Conservation (phyloP, 129 eudicot species). For the Centella asiatica region DNA sequence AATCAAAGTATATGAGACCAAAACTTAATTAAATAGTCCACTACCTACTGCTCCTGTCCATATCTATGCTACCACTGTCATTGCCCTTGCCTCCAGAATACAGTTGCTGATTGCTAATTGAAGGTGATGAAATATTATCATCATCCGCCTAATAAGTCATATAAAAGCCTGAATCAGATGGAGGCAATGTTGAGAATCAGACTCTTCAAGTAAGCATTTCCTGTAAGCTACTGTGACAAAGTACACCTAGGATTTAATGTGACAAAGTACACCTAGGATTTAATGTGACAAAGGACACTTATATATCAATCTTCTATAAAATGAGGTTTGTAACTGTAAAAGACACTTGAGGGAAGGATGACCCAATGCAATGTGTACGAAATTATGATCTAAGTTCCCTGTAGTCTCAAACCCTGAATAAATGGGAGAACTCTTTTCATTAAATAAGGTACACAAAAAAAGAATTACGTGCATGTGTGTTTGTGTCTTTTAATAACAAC, state of each 20-base stretch:
- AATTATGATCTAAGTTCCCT: too few relatives aligned
- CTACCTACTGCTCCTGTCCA: conserved; percentile 44
- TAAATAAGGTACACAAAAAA: too few relatives aligned
- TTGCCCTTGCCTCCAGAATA: conserved; percentile 30
- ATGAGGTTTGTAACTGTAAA: background rate
- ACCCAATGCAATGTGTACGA: too few relatives aligned
- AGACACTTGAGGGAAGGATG: too few relatives aligned
- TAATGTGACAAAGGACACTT: background rate
- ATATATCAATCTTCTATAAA: background rate
- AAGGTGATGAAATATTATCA: conserved; percentile 23
- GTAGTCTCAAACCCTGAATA: too few relatives aligned
- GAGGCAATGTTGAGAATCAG: conserved; percentile 10
- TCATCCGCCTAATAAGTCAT: conserved; percentile 47
- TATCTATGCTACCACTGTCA: conserved; percentile 20
- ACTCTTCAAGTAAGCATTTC: background rate
- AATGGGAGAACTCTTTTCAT: too few relatives aligned
- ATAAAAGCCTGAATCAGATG: conserved; percentile 11
- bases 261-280: too few relatives aligned
- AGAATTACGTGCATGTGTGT: too few relatives aligned
- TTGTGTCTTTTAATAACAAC: too few relatives aligned
- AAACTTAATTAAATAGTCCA: background rate
- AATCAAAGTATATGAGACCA: conserved; percentile 3
- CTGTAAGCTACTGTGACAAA: background rate
- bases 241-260: conserved; percentile 2
- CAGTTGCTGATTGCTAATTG: conserved; percentile 30